Percentiles rank a stretch among this genome's conserved stretches.
Evolutionary conservation across 805 yeast genomes (phyloP).

Genomic region (Grigorovia humatica): DNA sequence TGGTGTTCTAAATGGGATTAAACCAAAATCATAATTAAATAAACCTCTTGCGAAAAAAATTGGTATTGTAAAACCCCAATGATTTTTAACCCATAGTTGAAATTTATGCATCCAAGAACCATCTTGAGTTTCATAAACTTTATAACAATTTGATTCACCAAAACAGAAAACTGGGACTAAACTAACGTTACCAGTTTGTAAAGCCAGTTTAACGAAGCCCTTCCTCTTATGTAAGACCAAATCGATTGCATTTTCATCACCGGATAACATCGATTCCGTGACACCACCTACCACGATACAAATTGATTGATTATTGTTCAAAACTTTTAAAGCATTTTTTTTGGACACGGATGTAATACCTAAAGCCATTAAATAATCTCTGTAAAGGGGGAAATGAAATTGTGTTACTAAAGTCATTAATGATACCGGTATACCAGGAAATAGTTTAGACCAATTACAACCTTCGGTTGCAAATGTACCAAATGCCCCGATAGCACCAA

Average conservation of each 20-base stretch:
- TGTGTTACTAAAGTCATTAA: conserved; percentile 75
- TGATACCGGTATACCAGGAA: conserved; percentile 78
- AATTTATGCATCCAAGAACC: conserved; percentile 41
- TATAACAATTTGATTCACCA: conserved; percentile 72
- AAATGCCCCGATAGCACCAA: conserved; percentile 82
- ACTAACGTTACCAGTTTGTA: conserved; percentile 64
- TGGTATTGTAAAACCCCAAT: conserved; percentile 78
- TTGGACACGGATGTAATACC: conserved; percentile 83
- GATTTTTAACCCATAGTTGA: conserved; percentile 64
- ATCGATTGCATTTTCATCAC: conserved; percentile 49
- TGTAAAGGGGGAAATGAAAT: conserved; percentile 71
- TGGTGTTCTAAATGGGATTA: conserved; percentile 75
- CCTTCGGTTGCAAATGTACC: conserved; percentile 81
- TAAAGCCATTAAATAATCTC: conserved; percentile 72
- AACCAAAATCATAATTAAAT: conserved; percentile 85
- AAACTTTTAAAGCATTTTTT: conserved; percentile 53
- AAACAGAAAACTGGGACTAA: conserved; percentile 84
- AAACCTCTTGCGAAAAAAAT: conserved; percentile 87
- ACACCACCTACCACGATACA: conserved; percentile 96
- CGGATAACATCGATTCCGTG: conserved; percentile 61
- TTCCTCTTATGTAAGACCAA: conserved; percentile 67
- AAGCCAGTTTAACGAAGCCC: conserved; percentile 83
- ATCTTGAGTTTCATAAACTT: conserved; percentile 36
- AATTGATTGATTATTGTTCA: conserved; percentile 59
- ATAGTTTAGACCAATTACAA: conserved; percentile 50